Evolutionary conservation across 176 grass and related monocot species (phyloP).

Genomic region (Zoysia japonica): DNA sequence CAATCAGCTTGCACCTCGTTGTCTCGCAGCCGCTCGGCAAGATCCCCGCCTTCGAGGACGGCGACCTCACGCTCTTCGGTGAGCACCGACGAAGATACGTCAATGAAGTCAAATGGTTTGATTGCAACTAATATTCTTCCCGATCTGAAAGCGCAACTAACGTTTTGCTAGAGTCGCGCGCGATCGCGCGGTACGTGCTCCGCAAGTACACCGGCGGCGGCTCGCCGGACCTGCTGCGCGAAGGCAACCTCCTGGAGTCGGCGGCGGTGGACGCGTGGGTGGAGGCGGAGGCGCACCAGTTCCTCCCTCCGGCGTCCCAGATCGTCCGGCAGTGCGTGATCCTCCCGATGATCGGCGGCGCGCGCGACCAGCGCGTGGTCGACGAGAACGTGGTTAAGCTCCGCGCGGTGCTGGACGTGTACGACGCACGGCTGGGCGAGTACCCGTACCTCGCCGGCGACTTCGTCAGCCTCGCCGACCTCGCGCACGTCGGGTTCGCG

Average conservation of each 20-base stretch:
- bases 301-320: not conserved
- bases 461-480: conserved; percentile 47
- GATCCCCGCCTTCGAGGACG: conserved; percentile 29
- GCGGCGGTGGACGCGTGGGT: conserved; percentile 16
- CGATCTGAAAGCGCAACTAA: too few species aligned
- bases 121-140: too few species aligned
- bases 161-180: not conserved
- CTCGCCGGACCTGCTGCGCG: not conserved
- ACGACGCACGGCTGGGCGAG: conserved; percentile 33
- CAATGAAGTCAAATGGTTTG: too few species aligned
- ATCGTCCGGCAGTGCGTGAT: conserved; percentile 33
- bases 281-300: conserved; percentile 21
- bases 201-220: not conserved
- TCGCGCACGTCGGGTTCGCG: conserved; percentile 49
- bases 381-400: conserved; percentile 28
- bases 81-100: not conserved
- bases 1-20: not conserved
- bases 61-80: conserved; percentile 26
- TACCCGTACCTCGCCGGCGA: conserved; percentile 35
- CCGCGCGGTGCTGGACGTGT: conserved; percentile 21
- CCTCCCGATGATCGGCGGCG: conserved; percentile 10
- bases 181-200: conserved; percentile 29
- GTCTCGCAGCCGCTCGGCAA: conserved; percentile 28
- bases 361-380: conserved; percentile 35
- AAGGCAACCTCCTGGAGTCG: not conserved